Conservation (phyloP, 2,329 filamentous ascomycete species). For the Lasiodiplodia citricola region DNA sequence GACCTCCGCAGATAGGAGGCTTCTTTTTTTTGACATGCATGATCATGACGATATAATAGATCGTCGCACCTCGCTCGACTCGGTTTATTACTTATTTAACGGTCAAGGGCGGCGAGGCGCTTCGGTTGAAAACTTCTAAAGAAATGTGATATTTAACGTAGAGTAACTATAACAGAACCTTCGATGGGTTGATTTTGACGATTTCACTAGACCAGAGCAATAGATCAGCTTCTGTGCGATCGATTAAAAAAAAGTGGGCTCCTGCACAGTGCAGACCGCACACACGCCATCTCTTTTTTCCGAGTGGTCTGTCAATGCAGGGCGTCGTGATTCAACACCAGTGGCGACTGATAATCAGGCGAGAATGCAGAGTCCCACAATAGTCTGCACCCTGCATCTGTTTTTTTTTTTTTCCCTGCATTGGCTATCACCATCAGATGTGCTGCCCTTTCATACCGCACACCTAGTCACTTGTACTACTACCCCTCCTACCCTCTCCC, state of each 20-base stretch:
- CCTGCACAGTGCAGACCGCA: neutral
- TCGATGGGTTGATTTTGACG: neutral
- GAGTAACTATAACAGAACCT: neutral
- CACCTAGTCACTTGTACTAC: neutral
- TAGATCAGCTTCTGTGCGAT: neutral
- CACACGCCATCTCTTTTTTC: neutral
- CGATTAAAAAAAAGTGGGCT: neutral
- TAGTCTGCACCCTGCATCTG: neutral
- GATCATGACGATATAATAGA: slow-evolving; percentile 22
- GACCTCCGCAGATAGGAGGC: neutral
- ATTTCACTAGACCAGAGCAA: neutral
- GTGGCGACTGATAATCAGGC: neutral
- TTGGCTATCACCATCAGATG: neutral
- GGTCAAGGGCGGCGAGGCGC: slow-evolving; percentile 7
- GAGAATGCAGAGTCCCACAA: neutral
- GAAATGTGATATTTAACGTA: slow-evolving; percentile 19
- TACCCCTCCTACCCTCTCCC: too few relatives aligned
- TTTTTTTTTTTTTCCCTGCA: neutral
- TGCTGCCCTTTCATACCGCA: neutral
- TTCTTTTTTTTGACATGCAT: neutral
- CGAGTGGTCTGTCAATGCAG: neutral
- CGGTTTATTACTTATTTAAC: neutral
- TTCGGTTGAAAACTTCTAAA: slow-evolving; percentile 13
- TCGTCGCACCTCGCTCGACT: neutral
- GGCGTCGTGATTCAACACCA: neutral